Conservation (phyloP, 2,329 filamentous ascomycete species). For the Hypoxylon sp. region DNA sequence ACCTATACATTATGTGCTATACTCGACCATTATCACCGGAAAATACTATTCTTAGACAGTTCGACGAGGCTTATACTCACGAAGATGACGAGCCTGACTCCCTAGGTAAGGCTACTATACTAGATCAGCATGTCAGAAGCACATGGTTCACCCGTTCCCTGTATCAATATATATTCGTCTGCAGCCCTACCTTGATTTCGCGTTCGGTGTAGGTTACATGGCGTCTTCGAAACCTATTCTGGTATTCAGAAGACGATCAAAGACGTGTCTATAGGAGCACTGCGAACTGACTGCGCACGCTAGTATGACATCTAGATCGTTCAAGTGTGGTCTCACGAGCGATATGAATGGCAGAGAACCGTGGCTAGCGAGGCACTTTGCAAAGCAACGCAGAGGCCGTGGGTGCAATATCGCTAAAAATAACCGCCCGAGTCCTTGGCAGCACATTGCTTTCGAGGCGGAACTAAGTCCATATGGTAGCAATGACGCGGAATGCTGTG, state of each 20-base stretch:
- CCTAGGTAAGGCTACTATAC: constrained; percentile 3
- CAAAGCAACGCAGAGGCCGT: constrained; percentile 17
- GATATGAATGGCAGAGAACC: constrained; percentile 8
- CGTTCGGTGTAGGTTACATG: constrained; percentile 24
- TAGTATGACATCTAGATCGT: constrained; percentile 19
- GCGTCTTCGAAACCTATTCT: constrained; percentile 18
- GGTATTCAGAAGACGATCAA: not conserved
- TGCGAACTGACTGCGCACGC: not conserved
- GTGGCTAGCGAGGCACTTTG: constrained; percentile 12
- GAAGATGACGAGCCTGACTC: constrained; percentile 9
- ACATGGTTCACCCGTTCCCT: constrained; percentile 2
- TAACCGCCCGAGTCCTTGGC: constrained; percentile 28
- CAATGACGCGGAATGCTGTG: constrained; percentile 23
- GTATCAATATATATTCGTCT: constrained; percentile 22
- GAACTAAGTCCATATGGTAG: constrained; percentile 13
- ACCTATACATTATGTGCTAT: not conserved
- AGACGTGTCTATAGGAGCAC: constrained; percentile 14
- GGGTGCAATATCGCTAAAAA: constrained; percentile 26
- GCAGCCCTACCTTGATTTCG: constrained; percentile 28
- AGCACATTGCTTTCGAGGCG: constrained; percentile 4
- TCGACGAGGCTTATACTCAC: not conserved
- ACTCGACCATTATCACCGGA: not conserved
- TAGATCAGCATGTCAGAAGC: constrained; percentile 1
- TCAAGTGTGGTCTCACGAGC: constrained; percentile 11
- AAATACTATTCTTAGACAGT: constrained; percentile 21